Evolutionary conservation across 2,329 filamentous ascomycete species (phyloP).

Genomic region (Colletotrichum cuscutae): DNA sequence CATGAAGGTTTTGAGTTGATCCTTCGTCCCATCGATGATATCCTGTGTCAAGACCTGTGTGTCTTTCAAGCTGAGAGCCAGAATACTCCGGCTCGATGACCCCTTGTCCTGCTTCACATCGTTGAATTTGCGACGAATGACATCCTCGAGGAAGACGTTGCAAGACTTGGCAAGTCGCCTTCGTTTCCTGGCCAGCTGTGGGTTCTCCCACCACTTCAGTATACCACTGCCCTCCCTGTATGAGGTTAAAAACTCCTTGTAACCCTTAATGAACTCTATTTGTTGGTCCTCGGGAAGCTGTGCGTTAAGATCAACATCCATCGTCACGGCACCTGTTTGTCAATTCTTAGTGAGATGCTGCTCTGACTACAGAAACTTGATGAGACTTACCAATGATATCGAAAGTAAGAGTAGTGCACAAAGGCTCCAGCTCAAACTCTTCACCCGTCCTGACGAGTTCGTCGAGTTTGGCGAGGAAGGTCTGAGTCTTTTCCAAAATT

Average conservation of each 20-base stretch:
- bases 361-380: accelerated
- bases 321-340: conserved; percentile 42
- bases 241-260: conserved; percentile 39
- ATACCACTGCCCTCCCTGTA: conserved; percentile 38
- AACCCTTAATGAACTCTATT: conserved; percentile 43
- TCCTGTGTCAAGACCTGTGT: conserved; percentile 40
- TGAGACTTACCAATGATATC: conserved; percentile 46
- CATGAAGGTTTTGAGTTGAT: conserved; percentile 51
- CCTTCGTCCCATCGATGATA: conserved; percentile 43
- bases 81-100: conserved; percentile 42
- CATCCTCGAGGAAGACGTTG: conserved; percentile 38
- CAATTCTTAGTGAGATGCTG: not conserved
- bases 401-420: conserved; percentile 47
- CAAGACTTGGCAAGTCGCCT: conserved; percentile 37
- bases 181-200: conserved; percentile 34
- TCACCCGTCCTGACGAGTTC: conserved; percentile 15
- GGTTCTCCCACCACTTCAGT: conserved; percentile 38
- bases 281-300: conserved; percentile 40
- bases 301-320: conserved; percentile 47
- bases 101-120: conserved; percentile 20
- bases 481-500: conserved; percentile 47
- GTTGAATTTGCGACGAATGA: conserved; percentile 40
- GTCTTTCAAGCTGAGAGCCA: conserved; percentile 46
- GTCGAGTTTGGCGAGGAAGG: conserved; percentile 40
- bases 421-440: conserved; percentile 36